Evolutionary conservation across 371 early-diverging fungal genomes (phyloP).

Genomic region (Circinella umbellata): DNA sequence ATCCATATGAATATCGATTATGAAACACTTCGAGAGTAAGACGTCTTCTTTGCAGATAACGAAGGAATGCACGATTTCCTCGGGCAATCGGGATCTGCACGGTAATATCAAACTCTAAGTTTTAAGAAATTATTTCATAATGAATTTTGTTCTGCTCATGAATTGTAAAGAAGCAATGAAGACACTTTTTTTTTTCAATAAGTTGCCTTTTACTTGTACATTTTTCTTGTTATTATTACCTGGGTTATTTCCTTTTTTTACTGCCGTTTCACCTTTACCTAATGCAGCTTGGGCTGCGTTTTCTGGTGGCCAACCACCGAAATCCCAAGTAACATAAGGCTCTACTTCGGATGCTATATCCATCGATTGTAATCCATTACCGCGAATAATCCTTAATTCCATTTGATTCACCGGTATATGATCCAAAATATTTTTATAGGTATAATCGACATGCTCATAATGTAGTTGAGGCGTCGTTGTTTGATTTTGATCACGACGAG

Average conservation of each 20-base stretch:
- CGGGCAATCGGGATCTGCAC: slow-evolving; percentile 67
- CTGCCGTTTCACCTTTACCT: slow-evolving; percentile 73
- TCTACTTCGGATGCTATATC: slow-evolving; percentile 66
- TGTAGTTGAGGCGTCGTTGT: slow-evolving; percentile 55
- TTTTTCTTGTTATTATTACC: slow-evolving; percentile 27
- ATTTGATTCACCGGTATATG: slow-evolving; percentile 71
- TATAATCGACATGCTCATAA: slow-evolving; percentile 67
- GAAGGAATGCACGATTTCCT: slow-evolving; percentile 59
- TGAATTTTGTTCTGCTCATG: too few relatives aligned
- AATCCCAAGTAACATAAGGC: slow-evolving; percentile 70
- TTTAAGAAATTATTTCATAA: neutral
- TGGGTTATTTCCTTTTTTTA: slow-evolving; percentile 51
- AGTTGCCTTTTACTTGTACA: too few relatives aligned
- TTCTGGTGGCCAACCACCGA: slow-evolving; percentile 77
- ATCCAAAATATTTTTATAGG: slow-evolving; percentile 55
- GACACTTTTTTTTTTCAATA: too few relatives aligned
- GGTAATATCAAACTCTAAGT: slow-evolving; percentile 61
- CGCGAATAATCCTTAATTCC: slow-evolving; percentile 64
- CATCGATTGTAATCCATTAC: slow-evolving; percentile 57
- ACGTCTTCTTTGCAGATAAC: slow-evolving; percentile 73
- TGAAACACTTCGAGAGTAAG: slow-evolving; percentile 75
- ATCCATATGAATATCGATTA: slow-evolving; percentile 59
- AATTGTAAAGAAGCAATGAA: too few relatives aligned
- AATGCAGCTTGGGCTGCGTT: slow-evolving; percentile 53
- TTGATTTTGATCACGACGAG: slow-evolving; percentile 41